These are phyloP conservation scores for Scheffersomyces titani DNA, from an alignment of 1,139 yeast genomes.

Conservation along the genomic window DNA sequence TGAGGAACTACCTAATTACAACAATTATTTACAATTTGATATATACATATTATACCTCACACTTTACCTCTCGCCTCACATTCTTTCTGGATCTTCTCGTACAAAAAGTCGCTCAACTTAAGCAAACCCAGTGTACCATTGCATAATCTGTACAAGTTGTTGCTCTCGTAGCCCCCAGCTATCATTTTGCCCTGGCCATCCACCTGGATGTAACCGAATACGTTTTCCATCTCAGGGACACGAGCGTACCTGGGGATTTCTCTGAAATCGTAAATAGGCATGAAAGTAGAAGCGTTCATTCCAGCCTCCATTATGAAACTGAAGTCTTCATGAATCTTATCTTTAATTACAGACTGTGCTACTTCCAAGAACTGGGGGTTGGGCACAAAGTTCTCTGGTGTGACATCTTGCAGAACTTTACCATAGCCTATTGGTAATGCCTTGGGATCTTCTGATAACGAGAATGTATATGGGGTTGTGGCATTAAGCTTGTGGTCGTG, in stretches of 20 bases:
- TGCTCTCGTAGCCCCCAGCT: constrained; percentile 57
- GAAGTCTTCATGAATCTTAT: constrained; percentile 47
- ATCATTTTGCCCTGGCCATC: constrained; percentile 56
- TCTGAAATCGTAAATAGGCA: constrained; percentile 76
- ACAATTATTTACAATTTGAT: not conserved
- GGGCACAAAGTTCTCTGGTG: constrained; percentile 25
- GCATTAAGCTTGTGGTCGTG: constrained; percentile 20
- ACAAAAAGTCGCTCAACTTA: constrained; percentile 56
- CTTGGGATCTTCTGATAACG: constrained; percentile 37
- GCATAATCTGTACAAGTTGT: constrained; percentile 59
- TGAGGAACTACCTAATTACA: not conserved
- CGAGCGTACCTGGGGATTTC: constrained; percentile 68
- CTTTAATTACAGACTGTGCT: constrained; percentile 28
- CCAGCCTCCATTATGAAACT: constrained; percentile 64
- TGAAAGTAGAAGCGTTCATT: constrained; percentile 53
- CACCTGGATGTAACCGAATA: constrained; percentile 70
- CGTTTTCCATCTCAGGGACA: constrained; percentile 71
- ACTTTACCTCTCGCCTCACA: constrained; percentile 5
- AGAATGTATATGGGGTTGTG: constrained; percentile 10
- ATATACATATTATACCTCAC: not conserved
- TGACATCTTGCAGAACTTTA: constrained; percentile 12
- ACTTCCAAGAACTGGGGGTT: constrained; percentile 30
- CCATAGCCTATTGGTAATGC: constrained; percentile 31
- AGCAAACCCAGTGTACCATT: constrained; percentile 57
- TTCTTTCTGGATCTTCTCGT: constrained; percentile 39